A percentile compares a stretch with the other conserved stretches of the same genome.
These are phyloP conservation scores for Teratosphaeria epicoccoides DNA, from an alignment of 2,329 filamentous ascomycete genomes.

Conservation along the genomic window DNA sequence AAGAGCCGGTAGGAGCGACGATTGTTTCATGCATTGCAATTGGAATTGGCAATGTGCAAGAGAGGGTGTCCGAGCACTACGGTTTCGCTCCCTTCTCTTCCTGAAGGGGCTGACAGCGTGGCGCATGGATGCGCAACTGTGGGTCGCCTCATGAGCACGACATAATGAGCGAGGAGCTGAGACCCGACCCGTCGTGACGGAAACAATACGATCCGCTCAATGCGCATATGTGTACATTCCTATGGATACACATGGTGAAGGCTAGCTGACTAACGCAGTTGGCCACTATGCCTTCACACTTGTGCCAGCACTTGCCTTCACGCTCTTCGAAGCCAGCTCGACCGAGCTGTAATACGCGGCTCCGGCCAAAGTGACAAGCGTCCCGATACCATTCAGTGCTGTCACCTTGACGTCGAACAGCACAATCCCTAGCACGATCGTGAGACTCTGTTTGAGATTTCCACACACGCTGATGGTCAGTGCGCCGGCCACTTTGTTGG, in stretches of 20 bases:
- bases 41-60: background rate
- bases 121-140: background rate
- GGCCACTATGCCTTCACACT: background rate
- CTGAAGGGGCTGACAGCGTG: background rate
- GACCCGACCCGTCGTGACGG: too few relatives aligned
- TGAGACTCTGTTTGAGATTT: constrained; percentile 23
- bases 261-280: background rate
- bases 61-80: background rate
- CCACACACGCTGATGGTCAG: constrained; percentile 19
- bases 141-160: too few relatives aligned
- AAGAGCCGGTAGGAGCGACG: background rate
- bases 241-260: background rate
- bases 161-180: background rate
- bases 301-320: background rate
- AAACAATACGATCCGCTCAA: too few relatives aligned
- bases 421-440: constrained; percentile 20
- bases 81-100: background rate
- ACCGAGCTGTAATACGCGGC: constrained; percentile 50
- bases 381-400: constrained; percentile 43
- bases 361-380: constrained; percentile 45
- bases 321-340: constrained; percentile 39
- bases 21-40: background rate
- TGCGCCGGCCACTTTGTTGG: constrained; percentile 23
- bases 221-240: too few relatives aligned
- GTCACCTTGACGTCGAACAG: constrained; percentile 20